phyloP scores from a whole-genome alignment of 2,329 filamentous ascomycete genomes.

The Penicillium sp. region DNA sequence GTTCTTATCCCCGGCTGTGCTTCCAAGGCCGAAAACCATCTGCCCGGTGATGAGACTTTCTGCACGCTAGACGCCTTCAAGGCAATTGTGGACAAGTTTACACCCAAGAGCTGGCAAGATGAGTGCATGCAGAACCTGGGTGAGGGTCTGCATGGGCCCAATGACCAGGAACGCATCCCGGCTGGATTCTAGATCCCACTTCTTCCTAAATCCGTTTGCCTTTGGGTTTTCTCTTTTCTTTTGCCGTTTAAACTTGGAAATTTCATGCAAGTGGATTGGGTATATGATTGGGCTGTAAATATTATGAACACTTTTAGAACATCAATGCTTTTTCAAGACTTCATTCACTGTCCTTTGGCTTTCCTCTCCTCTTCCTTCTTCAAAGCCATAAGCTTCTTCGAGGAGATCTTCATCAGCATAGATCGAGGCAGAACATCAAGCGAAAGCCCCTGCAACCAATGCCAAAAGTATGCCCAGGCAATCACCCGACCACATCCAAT shows the following conservation, averaged over 20 bases:
- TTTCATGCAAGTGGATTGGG: constrained; percentile 13
- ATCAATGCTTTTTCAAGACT: neutral
- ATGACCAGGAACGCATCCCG: constrained; percentile 39
- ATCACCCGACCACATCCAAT: constrained; percentile 39
- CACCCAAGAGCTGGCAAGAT: constrained; percentile 75
- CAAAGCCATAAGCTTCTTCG: constrained; percentile 14
- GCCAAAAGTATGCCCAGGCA: constrained; percentile 38
- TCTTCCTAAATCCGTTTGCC: no score
- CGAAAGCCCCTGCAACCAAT: constrained; percentile 33
- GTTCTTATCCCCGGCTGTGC: constrained; percentile 81
- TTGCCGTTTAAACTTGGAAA: no score
- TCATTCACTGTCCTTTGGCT: constrained; percentile 13
- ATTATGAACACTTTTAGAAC: constrained; percentile 1
- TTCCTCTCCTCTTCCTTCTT: constrained; percentile 12
- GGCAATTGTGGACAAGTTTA: constrained; percentile 85
- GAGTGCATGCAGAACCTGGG: constrained; percentile 65
- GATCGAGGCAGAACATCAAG: constrained; percentile 22
- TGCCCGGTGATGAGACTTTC: constrained; percentile 83
- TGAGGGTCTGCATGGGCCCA: constrained; percentile 54
- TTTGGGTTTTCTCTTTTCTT: no score
- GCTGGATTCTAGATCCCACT: constrained; percentile 42
- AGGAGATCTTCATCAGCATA: constrained; percentile 18
- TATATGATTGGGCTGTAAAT: constrained; percentile 11
- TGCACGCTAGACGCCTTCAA: constrained; percentile 95
- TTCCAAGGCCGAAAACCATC: constrained; percentile 73